Base-by-base conservation (phyloP, 371 early-diverging fungal species). In the Catenaria anguillulae region DNA sequence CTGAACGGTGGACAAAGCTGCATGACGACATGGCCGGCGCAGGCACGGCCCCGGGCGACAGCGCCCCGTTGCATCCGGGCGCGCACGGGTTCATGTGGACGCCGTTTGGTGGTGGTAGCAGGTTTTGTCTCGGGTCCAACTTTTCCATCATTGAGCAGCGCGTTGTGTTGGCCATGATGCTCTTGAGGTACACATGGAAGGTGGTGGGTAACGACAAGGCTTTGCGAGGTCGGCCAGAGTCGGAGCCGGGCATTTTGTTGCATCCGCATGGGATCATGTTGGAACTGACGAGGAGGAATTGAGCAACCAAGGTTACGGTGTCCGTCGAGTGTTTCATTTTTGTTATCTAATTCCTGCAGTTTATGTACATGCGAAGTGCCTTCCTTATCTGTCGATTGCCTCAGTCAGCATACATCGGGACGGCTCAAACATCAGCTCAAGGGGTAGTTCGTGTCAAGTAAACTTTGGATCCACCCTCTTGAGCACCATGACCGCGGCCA, bases 1-100 rank as follows among this genome's bases (percentile, higher is more conserved):
- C 85, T 21, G 83, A 84, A 60, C 73, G 85, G 33, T 84, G 82
- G 79, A 68, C 10, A 0, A 15, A 0, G 21, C 29, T 29, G 31
- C 40, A 40, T 17, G 40, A 17, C 17, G 10, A 5, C 10, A 17
- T 17, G 40, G 5, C 40, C 40, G 40, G 40, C 5, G 17, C 10
- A 10, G 52, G 45, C 19, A 23, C 15, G 2, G 19, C 15, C 5
- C 10, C 52, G 10, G 52, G 13, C 52, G 52, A 23, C 1, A 3
- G 8, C 5, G 17, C 31, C 52, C 52, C 52, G 31, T 12, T 50
- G 52, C 52, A 50, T 31, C 52, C 52, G 52, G 52, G 33, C 52
- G 52, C 26, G 31, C 12, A 26, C 29, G 29, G 31, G 15, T 50
- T 50, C 17, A 31, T 1, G 52, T 50, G 52, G 52, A 8, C 19